Evolutionary conservation across 2,329 filamentous ascomycete species (phyloP).

Genomic region (Trichoderma aggressivum): DNA sequence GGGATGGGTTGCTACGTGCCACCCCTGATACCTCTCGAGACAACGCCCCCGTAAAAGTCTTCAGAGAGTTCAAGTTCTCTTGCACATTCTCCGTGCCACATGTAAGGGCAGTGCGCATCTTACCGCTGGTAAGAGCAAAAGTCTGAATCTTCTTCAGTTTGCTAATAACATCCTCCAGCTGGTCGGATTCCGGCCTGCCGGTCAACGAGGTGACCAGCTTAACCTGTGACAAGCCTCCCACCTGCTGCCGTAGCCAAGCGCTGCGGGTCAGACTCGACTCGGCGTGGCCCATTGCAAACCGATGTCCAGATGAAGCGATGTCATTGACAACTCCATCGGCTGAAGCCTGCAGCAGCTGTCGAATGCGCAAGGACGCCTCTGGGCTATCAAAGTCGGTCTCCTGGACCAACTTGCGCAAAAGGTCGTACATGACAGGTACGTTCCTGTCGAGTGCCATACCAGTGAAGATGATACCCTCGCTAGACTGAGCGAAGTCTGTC

Average conservation of each 20-base stretch:
- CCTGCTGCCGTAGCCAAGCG: constrained; percentile 74
- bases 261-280: constrained; percentile 73
- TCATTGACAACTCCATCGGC: constrained; percentile 88
- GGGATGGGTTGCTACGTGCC: constrained; percentile 28
- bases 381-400: constrained; percentile 89
- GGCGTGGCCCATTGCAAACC: constrained; percentile 79
- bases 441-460: constrained; percentile 90
- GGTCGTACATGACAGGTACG: constrained; percentile 83
- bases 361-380: constrained; percentile 75
- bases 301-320: constrained; percentile 86
- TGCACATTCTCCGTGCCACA: constrained; percentile 72
- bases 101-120: constrained; percentile 77
- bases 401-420: constrained; percentile 73
- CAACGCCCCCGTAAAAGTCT: constrained; percentile 59
- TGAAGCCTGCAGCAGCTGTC: constrained; percentile 80
- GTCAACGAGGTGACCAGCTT: constrained; percentile 79
- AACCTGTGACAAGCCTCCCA: constrained; percentile 86
- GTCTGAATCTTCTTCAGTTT: constrained; percentile 84
- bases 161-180: constrained; percentile 69
- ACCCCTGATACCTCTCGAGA: constrained; percentile 39
- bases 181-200: constrained; percentile 64
- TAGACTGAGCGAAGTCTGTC: constrained; percentile 63
- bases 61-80: constrained; percentile 67
- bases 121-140: constrained; percentile 66
- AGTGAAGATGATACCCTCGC: constrained; percentile 78